Evolutionary conservation across 495 filamentous ascomycete species (phyloP).

Genomic region (Podospora australis): DNA sequence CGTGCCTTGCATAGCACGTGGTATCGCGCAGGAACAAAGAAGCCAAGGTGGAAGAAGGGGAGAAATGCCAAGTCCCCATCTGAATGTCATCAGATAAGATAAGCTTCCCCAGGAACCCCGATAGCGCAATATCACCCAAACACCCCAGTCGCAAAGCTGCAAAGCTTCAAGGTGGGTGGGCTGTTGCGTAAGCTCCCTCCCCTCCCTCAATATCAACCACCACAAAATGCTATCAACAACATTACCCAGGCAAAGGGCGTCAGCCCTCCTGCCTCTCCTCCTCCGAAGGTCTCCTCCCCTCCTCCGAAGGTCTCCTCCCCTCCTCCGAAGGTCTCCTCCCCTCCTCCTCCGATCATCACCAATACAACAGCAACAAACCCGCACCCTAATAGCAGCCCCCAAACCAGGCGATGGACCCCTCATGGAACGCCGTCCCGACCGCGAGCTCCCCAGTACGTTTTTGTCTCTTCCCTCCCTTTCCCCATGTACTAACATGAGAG

Average conservation of each 20-base stretch:
- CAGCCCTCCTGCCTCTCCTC: constrained; percentile 9
- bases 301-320: neutral
- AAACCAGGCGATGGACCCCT: constrained; percentile 59
- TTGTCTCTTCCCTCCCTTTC: neutral
- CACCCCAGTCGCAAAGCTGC: neutral
- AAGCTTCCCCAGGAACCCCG: no score
- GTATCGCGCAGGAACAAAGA: no score
- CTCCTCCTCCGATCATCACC: neutral
- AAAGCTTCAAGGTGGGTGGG: constrained; percentile 1
- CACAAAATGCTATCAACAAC: constrained; percentile 32
- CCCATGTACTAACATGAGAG: neutral
- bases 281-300: constrained; percentile 10
- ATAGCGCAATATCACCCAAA: no score
- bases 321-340: neutral
- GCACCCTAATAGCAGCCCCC: constrained; percentile 38
- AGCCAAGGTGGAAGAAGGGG: no score
- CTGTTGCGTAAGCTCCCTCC: neutral
- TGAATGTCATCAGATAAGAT: no score
- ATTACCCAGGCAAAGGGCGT: constrained; percentile 28
- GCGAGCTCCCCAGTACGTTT: constrained; percentile 61
- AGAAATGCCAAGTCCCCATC: no score
- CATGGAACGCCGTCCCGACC: constrained; percentile 72
- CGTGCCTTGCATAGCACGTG: no score
- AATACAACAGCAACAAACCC: constrained; percentile 9
- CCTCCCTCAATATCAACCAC: neutral